Conservation (phyloP, 2,329 filamentous ascomycete species). For the Aspergillus udagawae region DNA sequence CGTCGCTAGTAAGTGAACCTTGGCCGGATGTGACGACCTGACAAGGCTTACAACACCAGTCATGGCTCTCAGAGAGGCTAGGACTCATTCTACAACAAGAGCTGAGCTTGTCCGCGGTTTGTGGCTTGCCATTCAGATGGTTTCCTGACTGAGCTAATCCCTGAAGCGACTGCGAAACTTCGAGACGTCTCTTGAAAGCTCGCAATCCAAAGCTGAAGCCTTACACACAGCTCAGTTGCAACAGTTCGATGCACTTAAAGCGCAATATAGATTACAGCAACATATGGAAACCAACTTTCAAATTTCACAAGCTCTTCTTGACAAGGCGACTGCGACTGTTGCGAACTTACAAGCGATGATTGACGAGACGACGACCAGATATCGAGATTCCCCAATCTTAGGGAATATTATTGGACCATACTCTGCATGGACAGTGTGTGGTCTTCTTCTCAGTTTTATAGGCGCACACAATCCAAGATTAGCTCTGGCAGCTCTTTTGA, state of each 20-base stretch:
- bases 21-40: slow-evolving; percentile 1
- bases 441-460: slow-evolving; percentile 22
- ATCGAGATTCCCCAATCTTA: slow-evolving; percentile 16
- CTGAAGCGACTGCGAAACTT: slow-evolving; percentile 34
- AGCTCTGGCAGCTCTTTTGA: slow-evolving; percentile 18
- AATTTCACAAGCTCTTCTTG: slow-evolving; percentile 30
- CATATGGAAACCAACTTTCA: slow-evolving; percentile 22
- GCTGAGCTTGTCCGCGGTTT: slow-evolving; percentile 30
- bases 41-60: slow-evolving; percentile 18
- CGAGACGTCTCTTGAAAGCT: slow-evolving; percentile 28
- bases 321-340: slow-evolving; percentile 23
- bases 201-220: slow-evolving; percentile 28
- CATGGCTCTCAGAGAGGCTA: slow-evolving; percentile 28
- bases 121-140: neutral
- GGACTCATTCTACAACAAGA: slow-evolving; percentile 30
- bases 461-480: slow-evolving; percentile 20
- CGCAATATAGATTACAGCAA: slow-evolving; percentile 25
- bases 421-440: slow-evolving; percentile 22
- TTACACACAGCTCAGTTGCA: slow-evolving; percentile 31
- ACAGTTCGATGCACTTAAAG: slow-evolving; percentile 28
- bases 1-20: slow-evolving; percentile 28
- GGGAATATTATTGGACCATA: slow-evolving; percentile 12
- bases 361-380: slow-evolving; percentile 25
- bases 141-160: slow-evolving; percentile 14
- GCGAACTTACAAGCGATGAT: slow-evolving; percentile 29